phyloP scores from a whole-genome alignment of 352 stramenopile genomes.

The Pythium brachiatum region DNA sequence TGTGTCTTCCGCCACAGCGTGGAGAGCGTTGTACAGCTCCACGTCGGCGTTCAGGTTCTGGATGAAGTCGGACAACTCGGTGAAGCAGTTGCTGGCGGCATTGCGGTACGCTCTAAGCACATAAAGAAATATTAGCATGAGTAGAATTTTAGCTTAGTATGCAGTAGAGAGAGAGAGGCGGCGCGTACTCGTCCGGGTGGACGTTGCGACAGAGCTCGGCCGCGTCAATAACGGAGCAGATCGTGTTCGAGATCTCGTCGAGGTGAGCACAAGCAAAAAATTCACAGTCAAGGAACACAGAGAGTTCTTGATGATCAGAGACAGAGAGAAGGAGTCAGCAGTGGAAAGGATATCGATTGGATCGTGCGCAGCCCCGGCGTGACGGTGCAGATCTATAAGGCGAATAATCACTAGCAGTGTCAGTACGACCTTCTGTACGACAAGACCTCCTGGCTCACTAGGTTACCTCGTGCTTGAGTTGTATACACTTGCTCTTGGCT shows the following conservation, averaged over 20 bases:
- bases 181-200: conserved; percentile 78
- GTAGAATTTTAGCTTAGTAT: not conserved
- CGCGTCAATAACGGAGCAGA: conserved; percentile 96
- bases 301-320: not conserved
- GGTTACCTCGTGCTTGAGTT: conserved; percentile 64
- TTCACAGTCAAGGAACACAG: conserved; percentile 7
- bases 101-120: conserved; percentile 63
- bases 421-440: too few relatives aligned
- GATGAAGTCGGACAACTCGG: conserved; percentile 93
- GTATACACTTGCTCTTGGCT: conserved; percentile 53
- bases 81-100: conserved; percentile 87
- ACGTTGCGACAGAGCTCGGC: conserved; percentile 94
- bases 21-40: conserved; percentile 87
- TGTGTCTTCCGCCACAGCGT: conserved; percentile 57
- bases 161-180: not conserved
- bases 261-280: conserved; percentile 40
- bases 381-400: conserved; percentile 42
- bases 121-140: not conserved
- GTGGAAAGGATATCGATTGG: conserved; percentile 43
- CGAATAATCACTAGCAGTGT: not conserved
- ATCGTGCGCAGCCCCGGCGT: conserved; percentile 67
- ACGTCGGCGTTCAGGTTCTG: conserved; percentile 92
- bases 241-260: conserved; percentile 93
- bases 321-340: not conserved
- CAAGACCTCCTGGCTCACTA: too few relatives aligned